Evolutionary conservation across 73 alveolate genomes (phyloP), one percentile per base, ranked within the genome.

Genomic region (Uronychia binucleata): DNA sequence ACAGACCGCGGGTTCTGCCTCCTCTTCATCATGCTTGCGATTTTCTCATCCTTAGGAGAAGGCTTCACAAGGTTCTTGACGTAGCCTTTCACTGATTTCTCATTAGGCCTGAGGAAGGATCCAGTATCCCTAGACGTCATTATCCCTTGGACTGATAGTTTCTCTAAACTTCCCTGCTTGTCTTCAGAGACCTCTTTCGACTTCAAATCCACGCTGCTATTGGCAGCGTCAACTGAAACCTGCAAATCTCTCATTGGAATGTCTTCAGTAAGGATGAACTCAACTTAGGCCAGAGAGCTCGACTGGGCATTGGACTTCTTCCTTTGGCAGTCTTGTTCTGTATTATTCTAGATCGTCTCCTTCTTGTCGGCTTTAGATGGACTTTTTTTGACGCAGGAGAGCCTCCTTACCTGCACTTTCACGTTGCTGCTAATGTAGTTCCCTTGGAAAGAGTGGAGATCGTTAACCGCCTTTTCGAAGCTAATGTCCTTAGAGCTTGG

Each of bases 171-270:
- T n/a, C n/a, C n/a, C n/a, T n/a, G n/a, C n/a, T n/a, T n/a, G n/a
- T n/a, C n/a, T n/a, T n/a, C n/a, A n/a, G n/a, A n/a, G n/a, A n/a
- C n/a, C n/a, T n/a, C n/a, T n/a, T n/a, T n/a, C n/a, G n/a, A n/a
- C n/a, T n/a, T n/a, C n/a, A n/a, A n/a, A n/a, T n/a, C n/a, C n/a
- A n/a, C n/a, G n/a, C n/a, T n/a, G n/a, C n/a, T n/a, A n/a, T n/a
- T n/a, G n/a, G n/a, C n/a, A n/a, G n/a, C n/a, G n/a, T n/a, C n/a
- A n/a, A 46, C 67, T 5, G 67, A 46, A 89, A 86, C 89, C 60
- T 81, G 83, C 84, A 88, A 77, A 57, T 30, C 31, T 19, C 57
- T 46, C 30, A 59, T 28, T 11, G 58, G 31, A 11, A 81, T 57
- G 29, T 81, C 81, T 30, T 81, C 78, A 28, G 0, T 57, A 19